Conservation (phyloP, 768 basidiomycete genomes). For the Leccinum uliginosum region DNA sequence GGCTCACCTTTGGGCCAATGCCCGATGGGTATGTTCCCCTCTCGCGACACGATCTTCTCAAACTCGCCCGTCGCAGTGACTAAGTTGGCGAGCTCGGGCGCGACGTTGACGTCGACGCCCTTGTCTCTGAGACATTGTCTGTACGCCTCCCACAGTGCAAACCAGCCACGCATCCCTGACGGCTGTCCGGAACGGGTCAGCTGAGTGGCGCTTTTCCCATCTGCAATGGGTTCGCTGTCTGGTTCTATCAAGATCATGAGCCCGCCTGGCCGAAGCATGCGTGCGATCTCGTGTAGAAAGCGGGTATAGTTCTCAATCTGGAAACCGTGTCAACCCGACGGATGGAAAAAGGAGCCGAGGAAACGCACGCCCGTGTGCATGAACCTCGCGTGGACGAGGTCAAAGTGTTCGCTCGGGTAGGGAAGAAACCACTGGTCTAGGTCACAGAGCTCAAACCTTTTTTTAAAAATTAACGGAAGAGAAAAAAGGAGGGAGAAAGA, state of each 20-base stretch:
- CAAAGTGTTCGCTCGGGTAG: slow-evolving; percentile 59
- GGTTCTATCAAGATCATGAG: slow-evolving; percentile 64
- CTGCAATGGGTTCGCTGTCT: slow-evolving; percentile 48
- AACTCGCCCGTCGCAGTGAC: slow-evolving; percentile 48
- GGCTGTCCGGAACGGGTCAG: slow-evolving; percentile 29
- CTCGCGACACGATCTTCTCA: slow-evolving; percentile 49
- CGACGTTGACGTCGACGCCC: slow-evolving; percentile 55
- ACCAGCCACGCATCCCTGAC: slow-evolving; percentile 53
- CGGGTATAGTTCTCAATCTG: slow-evolving; percentile 62
- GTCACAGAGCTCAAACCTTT: slow-evolving; percentile 70
- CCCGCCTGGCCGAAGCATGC: slow-evolving; percentile 67
- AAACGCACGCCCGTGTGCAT: slow-evolving; percentile 53
- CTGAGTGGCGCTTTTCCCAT: slow-evolving; percentile 39
- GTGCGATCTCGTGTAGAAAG: slow-evolving; percentile 56
- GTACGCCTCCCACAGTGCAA: slow-evolving; percentile 60
- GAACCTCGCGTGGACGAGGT: slow-evolving; percentile 66
- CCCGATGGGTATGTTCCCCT: slow-evolving; percentile 63
- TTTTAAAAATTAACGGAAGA: background rate
- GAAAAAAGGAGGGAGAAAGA: background rate
- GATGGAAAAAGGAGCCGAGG: slow-evolving; percentile 2
- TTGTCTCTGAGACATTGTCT: slow-evolving; percentile 48
- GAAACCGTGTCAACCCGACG: slow-evolving; percentile 8
- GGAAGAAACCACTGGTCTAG: slow-evolving; percentile 57
- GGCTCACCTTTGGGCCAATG: slow-evolving; percentile 60
- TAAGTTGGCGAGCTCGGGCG: slow-evolving; percentile 48